Percentiles rank a stretch among this genome's conserved stretches.
Conservation (phyloP, 2,329 filamentous ascomycete genomes). For the Venturia aucupariae region DNA sequence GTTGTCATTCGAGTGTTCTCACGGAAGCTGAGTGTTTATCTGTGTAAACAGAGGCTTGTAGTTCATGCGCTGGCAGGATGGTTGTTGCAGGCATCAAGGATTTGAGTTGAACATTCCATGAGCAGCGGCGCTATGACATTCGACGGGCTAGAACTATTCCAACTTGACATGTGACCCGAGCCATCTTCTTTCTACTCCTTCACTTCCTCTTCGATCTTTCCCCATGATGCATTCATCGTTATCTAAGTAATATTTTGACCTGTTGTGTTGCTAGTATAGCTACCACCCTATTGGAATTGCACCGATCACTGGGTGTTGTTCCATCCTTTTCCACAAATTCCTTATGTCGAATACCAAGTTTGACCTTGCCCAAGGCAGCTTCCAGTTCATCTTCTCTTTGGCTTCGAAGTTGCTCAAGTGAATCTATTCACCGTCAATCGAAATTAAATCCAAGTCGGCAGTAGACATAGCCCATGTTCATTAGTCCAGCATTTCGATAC, state of each 20-base stretch:
- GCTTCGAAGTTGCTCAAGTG: neutral
- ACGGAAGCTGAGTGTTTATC: neutral
- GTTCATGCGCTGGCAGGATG: neutral
- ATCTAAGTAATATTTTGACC: too few relatives aligned
- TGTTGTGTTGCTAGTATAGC: too few relatives aligned
- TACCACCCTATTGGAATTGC: too few relatives aligned
- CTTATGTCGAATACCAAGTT: neutral
- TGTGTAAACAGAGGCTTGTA: neutral
- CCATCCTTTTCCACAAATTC: neutral
- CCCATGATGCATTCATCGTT: too few relatives aligned
- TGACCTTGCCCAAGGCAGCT: neutral
- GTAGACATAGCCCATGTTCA: neutral
- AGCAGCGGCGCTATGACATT: neutral
- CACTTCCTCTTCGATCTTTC: too few relatives aligned
- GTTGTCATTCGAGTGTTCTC: neutral
- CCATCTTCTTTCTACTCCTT: neutral
- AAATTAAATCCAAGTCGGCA: neutral
- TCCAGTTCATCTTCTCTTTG: neutral
- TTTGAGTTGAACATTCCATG: neutral
- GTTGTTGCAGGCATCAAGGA: neutral
- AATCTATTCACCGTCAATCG: neutral
- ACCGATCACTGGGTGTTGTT: too few relatives aligned
- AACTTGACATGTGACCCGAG: neutral
- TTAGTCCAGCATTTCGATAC: neutral
- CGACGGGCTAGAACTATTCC: too few relatives aligned